These are phyloP conservation scores for Licmophora abbreviata DNA, from an alignment of 108 stramenopile species.

Conservation along the genomic window DNA sequence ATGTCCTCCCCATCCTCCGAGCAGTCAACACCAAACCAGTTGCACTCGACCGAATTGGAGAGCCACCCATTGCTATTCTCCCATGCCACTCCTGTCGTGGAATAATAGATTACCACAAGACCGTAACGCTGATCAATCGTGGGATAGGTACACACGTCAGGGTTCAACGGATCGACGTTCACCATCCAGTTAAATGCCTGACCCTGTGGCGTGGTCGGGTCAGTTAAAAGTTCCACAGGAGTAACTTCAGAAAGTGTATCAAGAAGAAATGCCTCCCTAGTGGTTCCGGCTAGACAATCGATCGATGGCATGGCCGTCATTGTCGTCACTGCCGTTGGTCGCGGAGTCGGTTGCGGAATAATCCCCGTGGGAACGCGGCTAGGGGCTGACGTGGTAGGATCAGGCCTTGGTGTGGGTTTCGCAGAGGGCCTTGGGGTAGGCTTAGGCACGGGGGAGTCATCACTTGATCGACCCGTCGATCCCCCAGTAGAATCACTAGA, in stretches of 20 bases:
- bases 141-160: slow-evolving; percentile 29
- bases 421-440: too few relatives aligned
- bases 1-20: neutral
- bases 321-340: neutral
- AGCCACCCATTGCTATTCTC: slow-evolving; percentile 29
- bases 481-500: too few relatives aligned
- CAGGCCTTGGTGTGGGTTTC: too few relatives aligned
- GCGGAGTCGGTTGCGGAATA: neutral
- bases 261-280: slow-evolving; percentile 6
- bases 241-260: slow-evolving; percentile 5
- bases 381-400: neutral
- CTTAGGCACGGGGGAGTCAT: too few relatives aligned
- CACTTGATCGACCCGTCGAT: too few relatives aligned
- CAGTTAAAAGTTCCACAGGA: slow-evolving; percentile 4
- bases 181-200: slow-evolving; percentile 29
- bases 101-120: slow-evolving; percentile 32
- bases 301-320: neutral
- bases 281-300: slow-evolving; percentile 6
- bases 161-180: slow-evolving; percentile 19
- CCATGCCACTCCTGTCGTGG: slow-evolving; percentile 37
- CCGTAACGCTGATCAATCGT: slow-evolving; percentile 37
- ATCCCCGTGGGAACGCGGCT: neutral
- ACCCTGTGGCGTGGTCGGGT: slow-evolving; percentile 39
- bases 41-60: slow-evolving; percentile 18
- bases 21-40: slow-evolving; percentile 31